Evolutionary conservation across 2,329 filamentous ascomycete species (phyloP).

Genomic region (Aspergillus costaricaensis): DNA sequence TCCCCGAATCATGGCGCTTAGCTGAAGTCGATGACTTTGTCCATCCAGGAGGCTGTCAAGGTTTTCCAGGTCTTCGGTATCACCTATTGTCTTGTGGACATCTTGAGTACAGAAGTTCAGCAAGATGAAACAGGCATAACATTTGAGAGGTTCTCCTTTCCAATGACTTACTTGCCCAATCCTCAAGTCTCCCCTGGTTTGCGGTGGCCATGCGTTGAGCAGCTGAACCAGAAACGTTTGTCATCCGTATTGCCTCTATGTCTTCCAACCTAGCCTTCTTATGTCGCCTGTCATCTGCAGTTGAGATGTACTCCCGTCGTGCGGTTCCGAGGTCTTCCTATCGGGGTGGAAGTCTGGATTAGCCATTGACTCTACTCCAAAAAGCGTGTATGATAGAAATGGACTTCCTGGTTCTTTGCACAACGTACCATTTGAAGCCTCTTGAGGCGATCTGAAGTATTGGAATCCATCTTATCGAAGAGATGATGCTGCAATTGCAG

Average conservation of each 20-base stretch:
- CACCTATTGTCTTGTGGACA: conserved; percentile 31
- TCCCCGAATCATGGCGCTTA: conserved; percentile 25
- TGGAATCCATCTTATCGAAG: conserved; percentile 16
- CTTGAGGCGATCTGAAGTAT: conserved; percentile 24
- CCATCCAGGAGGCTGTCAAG: conserved; percentile 39
- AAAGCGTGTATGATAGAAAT: neutral
- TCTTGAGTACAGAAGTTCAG: conserved; percentile 26
- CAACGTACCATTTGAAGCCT: conserved; percentile 33
- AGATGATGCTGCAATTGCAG: neutral
- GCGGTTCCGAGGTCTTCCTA: conserved; percentile 43
- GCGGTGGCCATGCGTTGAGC: conserved; percentile 28
- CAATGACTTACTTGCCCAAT: conserved; percentile 38
- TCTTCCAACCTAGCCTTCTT: conserved; percentile 20
- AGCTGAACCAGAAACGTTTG: conserved; percentile 33
- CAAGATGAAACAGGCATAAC: neutral
- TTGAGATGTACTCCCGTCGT: conserved; percentile 41
- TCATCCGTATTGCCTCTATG: conserved; percentile 32
- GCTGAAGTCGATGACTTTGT: conserved; percentile 40
- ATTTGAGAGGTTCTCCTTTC: neutral
- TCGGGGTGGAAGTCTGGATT: conserved; percentile 1
- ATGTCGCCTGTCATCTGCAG: conserved; percentile 26
- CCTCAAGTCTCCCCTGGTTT: conserved; percentile 29
- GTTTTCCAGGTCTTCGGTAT: conserved; percentile 33
- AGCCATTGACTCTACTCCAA: neutral
- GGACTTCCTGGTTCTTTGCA: neutral